phyloP scores from a whole-genome alignment of 768 basidiomycete species.

The Boletus subparvulus region DNA sequence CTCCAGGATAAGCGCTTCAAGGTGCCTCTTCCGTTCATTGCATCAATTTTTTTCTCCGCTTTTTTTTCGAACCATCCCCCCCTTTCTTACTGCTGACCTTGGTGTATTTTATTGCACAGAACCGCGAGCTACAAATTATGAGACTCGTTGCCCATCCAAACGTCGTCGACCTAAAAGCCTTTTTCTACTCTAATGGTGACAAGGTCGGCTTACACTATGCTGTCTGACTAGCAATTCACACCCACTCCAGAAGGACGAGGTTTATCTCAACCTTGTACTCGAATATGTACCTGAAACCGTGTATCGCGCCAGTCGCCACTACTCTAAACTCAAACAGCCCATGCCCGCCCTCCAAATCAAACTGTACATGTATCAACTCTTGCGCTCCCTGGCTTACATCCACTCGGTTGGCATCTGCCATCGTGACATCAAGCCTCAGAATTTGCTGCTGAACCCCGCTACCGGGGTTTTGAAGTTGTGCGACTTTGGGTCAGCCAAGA shows the following conservation, averaged over 20 bases:
- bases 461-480: conserved; percentile 97
- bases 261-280: conserved; percentile 97
- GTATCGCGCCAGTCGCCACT: conserved; percentile 97
- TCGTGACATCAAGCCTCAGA: conserved; percentile 99
- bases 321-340: conserved; percentile 98
- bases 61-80: conserved; percentile 1
- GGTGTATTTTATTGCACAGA: conserved; percentile 47
- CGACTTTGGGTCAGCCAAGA: conserved; percentile 99
- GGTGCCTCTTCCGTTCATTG: conserved; percentile 48
- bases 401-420: conserved; percentile 99
- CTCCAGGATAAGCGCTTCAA: conserved; percentile 99
- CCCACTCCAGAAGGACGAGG: conserved; percentile 89
- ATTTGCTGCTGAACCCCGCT: conserved; percentile 93
- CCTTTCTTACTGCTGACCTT: conserved; percentile 11
- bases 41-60: conserved; percentile 6
- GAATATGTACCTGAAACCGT: conserved; percentile 99
- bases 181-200: conserved; percentile 99
- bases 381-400: conserved; percentile 98
- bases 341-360: conserved; percentile 99
- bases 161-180: conserved; percentile 95
- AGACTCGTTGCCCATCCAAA: conserved; percentile 94
- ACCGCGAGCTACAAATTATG: conserved; percentile 99
- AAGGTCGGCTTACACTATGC: conserved; percentile 60
- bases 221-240: conserved; percentile 7
- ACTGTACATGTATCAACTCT: conserved; percentile 99